phyloP scores from a whole-genome alignment of 129 eudicot genomes.

The Ambrosia artemisiifolia region DNA sequence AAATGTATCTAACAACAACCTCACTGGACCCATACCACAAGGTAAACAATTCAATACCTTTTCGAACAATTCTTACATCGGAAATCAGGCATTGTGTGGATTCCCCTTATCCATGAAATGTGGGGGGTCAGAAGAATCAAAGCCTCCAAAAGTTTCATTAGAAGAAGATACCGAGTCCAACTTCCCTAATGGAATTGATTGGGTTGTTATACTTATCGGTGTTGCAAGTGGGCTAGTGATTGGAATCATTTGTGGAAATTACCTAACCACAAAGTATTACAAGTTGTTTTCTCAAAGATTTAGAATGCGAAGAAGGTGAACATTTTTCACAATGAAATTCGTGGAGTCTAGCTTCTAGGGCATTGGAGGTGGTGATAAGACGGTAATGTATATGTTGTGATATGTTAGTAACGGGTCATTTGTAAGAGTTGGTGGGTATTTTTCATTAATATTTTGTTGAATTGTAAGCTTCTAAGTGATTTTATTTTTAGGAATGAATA shows the following conservation, averaged over 20 bases:
- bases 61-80: background rate
- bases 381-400: too few relatives aligned
- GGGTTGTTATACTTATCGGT: slow-evolving; percentile 15
- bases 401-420: too few relatives aligned
- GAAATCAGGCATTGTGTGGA: background rate
- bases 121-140: background rate
- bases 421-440: too few relatives aligned
- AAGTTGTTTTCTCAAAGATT: background rate
- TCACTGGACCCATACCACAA: background rate
- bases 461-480: too few relatives aligned
- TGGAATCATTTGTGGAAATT: slow-evolving; percentile 14
- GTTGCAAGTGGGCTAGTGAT: slow-evolving; percentile 17
- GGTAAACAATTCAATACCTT: background rate
- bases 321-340: too few relatives aligned
- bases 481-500: too few relatives aligned
- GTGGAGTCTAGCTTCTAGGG: too few relatives aligned
- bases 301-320: background rate
- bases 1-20: background rate
- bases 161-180: background rate
- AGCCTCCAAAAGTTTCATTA: background rate
- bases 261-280: background rate
- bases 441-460: too few relatives aligned
- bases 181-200: slow-evolving; percentile 20
- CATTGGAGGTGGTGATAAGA: too few relatives aligned
- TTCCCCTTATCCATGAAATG: slow-evolving; percentile 1